A percentile compares a stretch with the other conserved stretches of the same genome.
Evolutionary conservation across 108 stramenopile genomes (phyloP).

Genomic region (Nitzschia sp.): DNA sequence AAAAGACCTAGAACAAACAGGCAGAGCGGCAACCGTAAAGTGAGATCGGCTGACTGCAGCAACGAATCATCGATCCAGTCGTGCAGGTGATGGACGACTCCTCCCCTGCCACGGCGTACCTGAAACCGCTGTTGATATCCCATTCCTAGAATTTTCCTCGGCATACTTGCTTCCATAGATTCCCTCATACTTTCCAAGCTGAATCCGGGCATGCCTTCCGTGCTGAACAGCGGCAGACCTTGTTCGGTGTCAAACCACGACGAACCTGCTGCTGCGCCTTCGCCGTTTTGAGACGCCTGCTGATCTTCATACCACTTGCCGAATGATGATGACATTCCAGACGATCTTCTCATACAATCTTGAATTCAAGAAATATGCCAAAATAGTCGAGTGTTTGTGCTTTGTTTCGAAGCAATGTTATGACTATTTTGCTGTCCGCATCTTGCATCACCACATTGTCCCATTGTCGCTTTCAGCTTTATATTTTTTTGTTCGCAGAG

Average conservation of each 20-base stretch:
- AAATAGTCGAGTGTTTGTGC: too few species aligned
- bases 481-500: too few species aligned
- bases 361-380: not conserved
- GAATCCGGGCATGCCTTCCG: conserved; percentile 38
- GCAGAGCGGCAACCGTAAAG: not conserved
- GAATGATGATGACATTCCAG: conserved; percentile 41
- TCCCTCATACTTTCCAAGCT: conserved; percentile 68
- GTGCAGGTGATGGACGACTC: not conserved
- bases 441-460: too few species aligned
- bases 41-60: not conserved
- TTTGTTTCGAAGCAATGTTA: not conserved
- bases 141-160: conserved; percentile 86
- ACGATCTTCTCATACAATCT: not conserved
- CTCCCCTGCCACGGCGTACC: conserved; percentile 22
- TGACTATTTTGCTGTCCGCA: too few species aligned
- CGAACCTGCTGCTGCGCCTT: conserved; percentile 8
- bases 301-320: conserved; percentile 84
- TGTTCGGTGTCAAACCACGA: conserved; percentile 37
- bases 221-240: conserved; percentile 50
- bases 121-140: conserved; percentile 89
- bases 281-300: conserved; percentile 49
- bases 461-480: too few species aligned
- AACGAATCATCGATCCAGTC: not conserved
- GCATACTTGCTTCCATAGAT: conserved; percentile 81
- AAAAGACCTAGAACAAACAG: conserved; percentile 59